phyloP scores from a whole-genome alignment of 2,329 filamentous ascomycete genomes.

The Bipolaris victoriae region DNA sequence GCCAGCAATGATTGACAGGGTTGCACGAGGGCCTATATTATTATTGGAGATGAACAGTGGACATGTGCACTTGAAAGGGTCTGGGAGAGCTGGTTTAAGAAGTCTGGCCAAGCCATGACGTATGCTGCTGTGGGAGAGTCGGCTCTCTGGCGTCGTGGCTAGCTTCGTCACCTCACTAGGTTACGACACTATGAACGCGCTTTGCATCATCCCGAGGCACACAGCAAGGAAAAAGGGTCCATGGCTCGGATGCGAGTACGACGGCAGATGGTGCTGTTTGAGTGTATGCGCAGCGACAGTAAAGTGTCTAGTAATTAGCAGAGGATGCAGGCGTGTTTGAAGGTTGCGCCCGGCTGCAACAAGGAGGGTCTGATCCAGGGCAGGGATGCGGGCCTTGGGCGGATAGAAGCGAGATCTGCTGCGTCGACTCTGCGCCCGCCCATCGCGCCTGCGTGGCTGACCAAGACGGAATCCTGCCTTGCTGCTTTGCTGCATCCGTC shows the following conservation, averaged over 20 bases:
- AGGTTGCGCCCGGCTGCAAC: background rate
- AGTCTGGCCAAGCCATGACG: conserved; percentile 24
- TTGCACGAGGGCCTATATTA: conserved; percentile 7
- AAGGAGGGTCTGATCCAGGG: background rate
- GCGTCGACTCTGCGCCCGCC: conserved; percentile 3
- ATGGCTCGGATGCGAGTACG: conserved; percentile 12
- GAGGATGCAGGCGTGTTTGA: background rate
- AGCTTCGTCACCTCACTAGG: conserved; percentile 22
- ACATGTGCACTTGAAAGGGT: background rate
- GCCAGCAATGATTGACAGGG: conserved; percentile 18
- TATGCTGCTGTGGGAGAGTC: conserved; percentile 13
- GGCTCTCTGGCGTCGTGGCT: conserved; percentile 10
- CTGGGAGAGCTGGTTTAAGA: conserved; percentile 28
- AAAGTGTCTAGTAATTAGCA: conserved; percentile 1
- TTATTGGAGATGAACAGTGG: conserved; percentile 4
- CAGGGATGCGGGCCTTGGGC: conserved; percentile 9
- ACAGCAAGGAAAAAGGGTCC: conserved; percentile 7
- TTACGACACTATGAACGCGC: conserved; percentile 12
- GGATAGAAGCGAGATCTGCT: conserved; percentile 25
- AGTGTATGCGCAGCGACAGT: background rate
- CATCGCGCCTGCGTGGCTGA: conserved; percentile 9
- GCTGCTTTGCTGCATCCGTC: background rate
- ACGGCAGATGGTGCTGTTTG: background rate
- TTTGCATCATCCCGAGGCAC: conserved; percentile 25
- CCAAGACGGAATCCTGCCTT: conserved; percentile 4